Evolutionary conservation across 2,329 filamentous ascomycete species (phyloP).

Genomic region (Macroventuria anomochaeta): DNA sequence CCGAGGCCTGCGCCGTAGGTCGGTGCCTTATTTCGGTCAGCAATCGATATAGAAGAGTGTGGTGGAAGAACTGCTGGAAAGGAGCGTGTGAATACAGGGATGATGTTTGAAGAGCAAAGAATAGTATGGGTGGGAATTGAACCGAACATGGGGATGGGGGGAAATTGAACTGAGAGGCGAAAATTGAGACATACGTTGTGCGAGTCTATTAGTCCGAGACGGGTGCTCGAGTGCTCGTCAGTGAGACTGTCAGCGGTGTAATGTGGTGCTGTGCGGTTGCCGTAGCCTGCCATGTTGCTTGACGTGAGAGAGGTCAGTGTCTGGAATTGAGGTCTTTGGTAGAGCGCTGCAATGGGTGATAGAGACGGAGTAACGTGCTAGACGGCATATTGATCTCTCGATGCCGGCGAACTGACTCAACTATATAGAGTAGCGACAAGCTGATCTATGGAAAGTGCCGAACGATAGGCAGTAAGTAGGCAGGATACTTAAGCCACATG

Average conservation of each 20-base stretch:
- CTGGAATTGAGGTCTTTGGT: too few relatives aligned
- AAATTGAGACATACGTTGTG: slow-evolving; percentile 10
- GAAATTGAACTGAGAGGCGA: too few relatives aligned
- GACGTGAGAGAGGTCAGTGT: background rate
- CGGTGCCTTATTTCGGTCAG: slow-evolving; percentile 6
- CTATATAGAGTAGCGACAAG: background rate
- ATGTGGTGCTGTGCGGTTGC: slow-evolving; percentile 42
- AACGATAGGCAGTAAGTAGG: background rate
- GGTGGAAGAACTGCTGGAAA: too few relatives aligned
- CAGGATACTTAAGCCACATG: slow-evolving; percentile 30
- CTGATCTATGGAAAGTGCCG: background rate
- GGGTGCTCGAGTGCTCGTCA: slow-evolving; percentile 36
- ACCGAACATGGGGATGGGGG: background rate
- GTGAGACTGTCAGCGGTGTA: slow-evolving; percentile 24
- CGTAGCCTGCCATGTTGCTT: slow-evolving; percentile 45
- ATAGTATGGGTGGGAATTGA: background rate
- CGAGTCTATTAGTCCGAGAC: slow-evolving; percentile 35
- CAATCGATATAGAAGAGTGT: too few relatives aligned
- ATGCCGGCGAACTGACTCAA: too few relatives aligned
- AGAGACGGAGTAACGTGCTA: background rate
- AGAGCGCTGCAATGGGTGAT: too few relatives aligned
- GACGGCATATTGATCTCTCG: too few relatives aligned
- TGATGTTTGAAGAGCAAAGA: too few relatives aligned
- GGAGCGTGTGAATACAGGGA: too few relatives aligned
- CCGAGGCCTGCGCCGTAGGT: slow-evolving; percentile 13